phyloP scores from a whole-genome alignment of 495 filamentous ascomycete genomes.

The Lasiosphaeria miniovina region DNA sequence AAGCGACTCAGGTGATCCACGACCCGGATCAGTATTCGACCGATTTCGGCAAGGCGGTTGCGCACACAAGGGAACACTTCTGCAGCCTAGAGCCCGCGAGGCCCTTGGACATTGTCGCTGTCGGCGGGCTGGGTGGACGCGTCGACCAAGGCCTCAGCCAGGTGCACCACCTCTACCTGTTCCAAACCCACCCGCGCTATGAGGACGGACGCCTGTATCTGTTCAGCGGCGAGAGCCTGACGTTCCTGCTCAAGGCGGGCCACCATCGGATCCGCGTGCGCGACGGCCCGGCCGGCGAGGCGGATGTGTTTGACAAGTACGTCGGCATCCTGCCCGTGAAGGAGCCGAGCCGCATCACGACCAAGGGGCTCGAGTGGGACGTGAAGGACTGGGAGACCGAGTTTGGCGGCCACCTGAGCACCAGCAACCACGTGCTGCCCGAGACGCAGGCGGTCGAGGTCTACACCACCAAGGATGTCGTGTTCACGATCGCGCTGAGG shows the following conservation, averaged over 20 bases:
- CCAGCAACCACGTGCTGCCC: slow-evolving; percentile 79
- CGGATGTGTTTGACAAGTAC: slow-evolving; percentile 54
- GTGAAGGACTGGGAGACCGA: slow-evolving; percentile 73
- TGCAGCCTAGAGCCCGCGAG: slow-evolving; percentile 2
- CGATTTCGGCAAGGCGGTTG: slow-evolving; percentile 64
- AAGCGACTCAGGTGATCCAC: slow-evolving; percentile 49
- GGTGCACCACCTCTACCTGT: slow-evolving; percentile 72
- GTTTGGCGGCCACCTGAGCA: slow-evolving; percentile 83
- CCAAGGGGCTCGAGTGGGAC: slow-evolving; percentile 85
- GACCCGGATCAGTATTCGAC: slow-evolving; percentile 81
- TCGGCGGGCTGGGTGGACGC: slow-evolving; percentile 84
- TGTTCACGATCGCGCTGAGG: slow-evolving; percentile 81
- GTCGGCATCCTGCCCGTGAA: slow-evolving; percentile 83
- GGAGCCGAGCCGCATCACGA: slow-evolving; percentile 68
- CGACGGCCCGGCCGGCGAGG: slow-evolving; percentile 23
- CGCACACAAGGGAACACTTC: slow-evolving; percentile 32
- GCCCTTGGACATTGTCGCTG: slow-evolving; percentile 55
- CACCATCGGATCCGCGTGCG: slow-evolving; percentile 66
- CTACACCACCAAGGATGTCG: slow-evolving; percentile 61
- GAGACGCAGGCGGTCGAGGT: slow-evolving; percentile 52
- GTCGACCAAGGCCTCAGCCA: slow-evolving; percentile 90
- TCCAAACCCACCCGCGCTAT: slow-evolving; percentile 45
- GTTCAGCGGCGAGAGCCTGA: slow-evolving; percentile 72
- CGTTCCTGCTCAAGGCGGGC: slow-evolving; percentile 70
- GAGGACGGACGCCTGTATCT: slow-evolving; percentile 59